Base-by-base conservation (phyloP, 2,329 filamentous ascomycete species). In the Zymoseptoria crescenta region DNA sequence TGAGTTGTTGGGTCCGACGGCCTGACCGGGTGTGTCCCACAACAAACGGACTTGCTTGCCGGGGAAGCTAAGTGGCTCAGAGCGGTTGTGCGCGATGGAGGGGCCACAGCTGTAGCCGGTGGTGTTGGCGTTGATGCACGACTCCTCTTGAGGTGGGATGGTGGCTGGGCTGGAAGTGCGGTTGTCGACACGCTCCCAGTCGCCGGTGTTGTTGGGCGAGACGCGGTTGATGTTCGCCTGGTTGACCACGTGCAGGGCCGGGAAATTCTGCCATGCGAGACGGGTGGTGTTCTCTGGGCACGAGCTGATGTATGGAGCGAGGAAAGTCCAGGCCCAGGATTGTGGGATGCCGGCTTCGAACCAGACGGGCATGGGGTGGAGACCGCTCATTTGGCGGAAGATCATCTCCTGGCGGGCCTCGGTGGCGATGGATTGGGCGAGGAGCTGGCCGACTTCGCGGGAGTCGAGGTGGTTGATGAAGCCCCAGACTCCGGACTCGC, bases 211-310 rank as follows among this genome's bases (percentile, higher is more conserved):
- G 3, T 86, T 83, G 13, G 83, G 83, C 57, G 88, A 83, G 70
- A 85, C 77, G 27, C 87, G 83, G 60, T 84, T 84, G 21, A 86
- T 81, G 73, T 92, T 93, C 2, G 89, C 86, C 70, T 93, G 86
- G 75, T 93, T 92, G 29, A 87, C 76, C 54, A 94, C 79, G 65
- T 81, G 78, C 16, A 94, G 76, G 0, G 82, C 80, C 0, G 89
- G 90, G 76, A 89, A 92, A 77, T 95, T 95, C 72, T 93, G 87
- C 89, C 90, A 95, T 24, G 85, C 81, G 29, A 95, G 78, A 6
- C 88, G 84, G 0, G 88, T 93, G 65, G 87, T 85, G 71, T 87
- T 84, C 50, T 75, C 76, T 0, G 90, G 89, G 72, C 90, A 95
- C 4, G 81, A 86, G 41, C 83, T 85, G 72, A 95, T 92, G 74